phyloP scores from a whole-genome alignment of 75 land plant genomes.

The Cupressus sempervirens region DNA sequence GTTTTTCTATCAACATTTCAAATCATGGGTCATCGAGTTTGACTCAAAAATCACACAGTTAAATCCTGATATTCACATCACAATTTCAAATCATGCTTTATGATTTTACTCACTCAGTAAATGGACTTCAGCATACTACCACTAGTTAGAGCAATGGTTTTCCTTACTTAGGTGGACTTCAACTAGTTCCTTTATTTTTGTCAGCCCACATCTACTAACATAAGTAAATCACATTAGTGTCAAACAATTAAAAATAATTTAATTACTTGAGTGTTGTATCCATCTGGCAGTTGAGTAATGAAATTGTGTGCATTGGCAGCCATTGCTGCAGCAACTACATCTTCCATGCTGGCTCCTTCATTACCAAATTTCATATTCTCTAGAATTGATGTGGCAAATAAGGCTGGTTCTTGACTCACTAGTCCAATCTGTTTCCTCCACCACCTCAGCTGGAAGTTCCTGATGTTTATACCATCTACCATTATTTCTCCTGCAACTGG shows the following conservation, averaged over 20 bases:
- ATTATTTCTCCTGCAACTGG: conserved; percentile 42
- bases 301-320: conserved; percentile 74
- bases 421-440: conserved; percentile 65
- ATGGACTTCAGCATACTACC: no score
- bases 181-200: neutral
- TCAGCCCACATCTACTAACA: neutral
- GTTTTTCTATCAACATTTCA: no score
- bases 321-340: conserved; percentile 57
- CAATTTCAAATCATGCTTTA: no score
- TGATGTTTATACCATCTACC: conserved; percentile 61
- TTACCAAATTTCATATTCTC: conserved; percentile 76
- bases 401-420: conserved; percentile 76
- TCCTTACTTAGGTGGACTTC: neutral
- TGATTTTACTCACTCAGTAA: neutral
- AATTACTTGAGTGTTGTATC: conserved; percentile 56
- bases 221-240: no score
- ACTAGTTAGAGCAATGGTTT: no score
- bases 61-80: no score
- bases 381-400: conserved; percentile 67
- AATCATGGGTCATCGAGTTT: no score
- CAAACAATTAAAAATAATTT: neutral
- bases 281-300: conserved; percentile 57
- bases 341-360: conserved; percentile 59
- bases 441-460: conserved; percentile 54
- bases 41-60: no score